Base-by-base conservation (phyloP, 176 grass and related monocot species). In the Eragrostis curvula region DNA sequence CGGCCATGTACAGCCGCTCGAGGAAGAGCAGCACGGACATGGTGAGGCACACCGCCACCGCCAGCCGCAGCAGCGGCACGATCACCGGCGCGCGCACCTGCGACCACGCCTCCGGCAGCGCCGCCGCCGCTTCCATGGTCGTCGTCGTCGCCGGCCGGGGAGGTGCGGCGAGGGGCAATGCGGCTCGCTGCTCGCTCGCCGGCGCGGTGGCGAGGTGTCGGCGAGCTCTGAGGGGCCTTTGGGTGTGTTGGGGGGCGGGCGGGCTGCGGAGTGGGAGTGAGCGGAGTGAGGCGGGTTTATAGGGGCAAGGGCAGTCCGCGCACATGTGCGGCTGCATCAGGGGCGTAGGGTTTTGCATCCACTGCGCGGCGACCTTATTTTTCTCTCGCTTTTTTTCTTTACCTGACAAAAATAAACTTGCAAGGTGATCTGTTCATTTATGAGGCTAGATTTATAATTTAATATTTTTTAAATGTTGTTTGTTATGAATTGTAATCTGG, bases 21-120 rank as follows among this genome's bases (percentile, higher is more conserved):
- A 88, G 32, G 81, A 92, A 89, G 1, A 96, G 85, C 45, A 96
- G 89, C 67, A 93, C 75, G 0, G 93, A 88, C 93, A 96, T 96
- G 51, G 65, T 36, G n/a, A 96, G 83, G 88, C 93, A 96, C 27
- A 88, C 66, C 25, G 75, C 86, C 46, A 96, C 88, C 5, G 93
- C 79, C 59, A 85, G 21, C 73, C 78, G 76, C 36, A 96, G 88
- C 66, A 96, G 41, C 66, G 93, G 93, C 42, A 92, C 93, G 79
- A 96, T 87, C 79, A 92, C 85, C 62, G 88, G 88, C 25, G 85
- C 85, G 1, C 90, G 84, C 72, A 96, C 87, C 81, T 90, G 85
- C 79, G 86, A 85, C 90, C 90, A 92, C 78, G 86, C 90, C 21
- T 88, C 86, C 78, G 90, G 90, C 79, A 92, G 73, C 44, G 46